Conservation (phyloP, 352 stramenopile species). For the Globisporangium abappressorium region DNA sequence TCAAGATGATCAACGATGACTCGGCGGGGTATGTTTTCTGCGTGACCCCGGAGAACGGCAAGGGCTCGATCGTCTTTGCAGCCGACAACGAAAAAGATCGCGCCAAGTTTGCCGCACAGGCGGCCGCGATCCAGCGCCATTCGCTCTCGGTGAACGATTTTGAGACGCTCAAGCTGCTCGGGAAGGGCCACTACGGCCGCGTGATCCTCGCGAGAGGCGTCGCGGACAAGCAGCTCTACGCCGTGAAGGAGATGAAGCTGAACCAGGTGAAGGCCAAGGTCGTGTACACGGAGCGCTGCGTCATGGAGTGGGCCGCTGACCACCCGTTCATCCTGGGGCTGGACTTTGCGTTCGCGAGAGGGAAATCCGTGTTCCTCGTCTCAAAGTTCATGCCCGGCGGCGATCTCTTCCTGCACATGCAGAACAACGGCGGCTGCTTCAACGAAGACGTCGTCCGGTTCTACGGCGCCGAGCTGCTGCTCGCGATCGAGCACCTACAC, state of each 20-base stretch:
- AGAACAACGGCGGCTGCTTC: conserved; percentile 82
- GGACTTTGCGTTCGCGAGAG: conserved; percentile 95
- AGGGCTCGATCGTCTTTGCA: conserved; percentile 68
- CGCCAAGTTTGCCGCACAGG: conserved; percentile 67
- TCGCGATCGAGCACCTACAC: conserved; percentile 88
- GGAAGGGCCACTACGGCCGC: conserved; percentile 81
- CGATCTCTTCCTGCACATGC: conserved; percentile 92
- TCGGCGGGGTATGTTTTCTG: conserved; percentile 72
- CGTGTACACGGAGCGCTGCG: conserved; percentile 76
- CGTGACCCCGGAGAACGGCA: conserved; percentile 65
- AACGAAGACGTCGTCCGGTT: conserved; percentile 75
- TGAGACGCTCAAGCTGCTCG: conserved; percentile 78
- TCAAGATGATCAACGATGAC: conserved; percentile 78
- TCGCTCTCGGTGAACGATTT: conserved; percentile 63
- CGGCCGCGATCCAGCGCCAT: conserved; percentile 49
- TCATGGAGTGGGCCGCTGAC: conserved; percentile 83
- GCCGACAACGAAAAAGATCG: conserved; percentile 84
- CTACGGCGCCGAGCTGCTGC: conserved; percentile 78
- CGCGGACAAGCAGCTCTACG: conserved; percentile 59
- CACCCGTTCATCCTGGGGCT: conserved; percentile 97
- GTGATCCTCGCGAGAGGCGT: conserved; percentile 61
- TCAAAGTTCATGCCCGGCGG: conserved; percentile 98
- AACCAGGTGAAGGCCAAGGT: conserved; percentile 86
- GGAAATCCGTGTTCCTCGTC: conserved; percentile 96
- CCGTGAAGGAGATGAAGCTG: conserved; percentile 89